phyloP scores from a whole-genome alignment of 495 filamentous ascomycete species.

The Chlorociboria aeruginascens region DNA sequence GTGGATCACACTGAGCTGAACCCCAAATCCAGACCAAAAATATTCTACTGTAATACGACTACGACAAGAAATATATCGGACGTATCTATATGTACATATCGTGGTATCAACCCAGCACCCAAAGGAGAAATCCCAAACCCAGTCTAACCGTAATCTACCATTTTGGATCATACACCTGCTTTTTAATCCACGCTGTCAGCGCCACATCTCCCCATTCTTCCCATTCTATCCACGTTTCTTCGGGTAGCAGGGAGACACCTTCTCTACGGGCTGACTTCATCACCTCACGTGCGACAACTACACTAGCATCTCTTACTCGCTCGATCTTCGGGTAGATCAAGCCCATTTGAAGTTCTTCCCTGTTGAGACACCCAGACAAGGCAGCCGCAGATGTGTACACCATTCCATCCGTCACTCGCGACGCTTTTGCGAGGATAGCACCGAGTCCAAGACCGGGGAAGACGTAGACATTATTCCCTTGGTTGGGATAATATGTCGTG shows the following conservation, averaged over 20 bases:
- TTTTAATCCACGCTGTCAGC: slow-evolving; percentile 67
- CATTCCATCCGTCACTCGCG: slow-evolving; percentile 88
- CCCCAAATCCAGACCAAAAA: too few relatives aligned
- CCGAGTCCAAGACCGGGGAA: slow-evolving; percentile 96
- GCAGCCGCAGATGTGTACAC: slow-evolving; percentile 83
- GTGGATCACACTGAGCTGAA: too few relatives aligned
- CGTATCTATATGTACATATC: too few relatives aligned
- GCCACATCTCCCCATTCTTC: slow-evolving; percentile 69
- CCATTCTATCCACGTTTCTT: slow-evolving; percentile 71
- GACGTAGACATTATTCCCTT: slow-evolving; percentile 86
- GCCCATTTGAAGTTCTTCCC: slow-evolving; percentile 65
- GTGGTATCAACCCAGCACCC: background rate
- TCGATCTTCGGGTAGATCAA: slow-evolving; percentile 90
- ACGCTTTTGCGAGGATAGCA: slow-evolving; percentile 82
- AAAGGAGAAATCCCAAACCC: background rate
- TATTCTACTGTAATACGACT: too few relatives aligned
- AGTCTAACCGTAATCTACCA: background rate
- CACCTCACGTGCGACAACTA: slow-evolving; percentile 79
- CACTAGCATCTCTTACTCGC: slow-evolving; percentile 81
- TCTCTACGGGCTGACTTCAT: slow-evolving; percentile 72
- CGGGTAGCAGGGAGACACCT: slow-evolving; percentile 40
- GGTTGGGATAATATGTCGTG: slow-evolving; percentile 73
- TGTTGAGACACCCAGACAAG: slow-evolving; percentile 65
- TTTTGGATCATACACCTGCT: slow-evolving; percentile 67
- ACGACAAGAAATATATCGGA: too few relatives aligned